Evolutionary conservation across 306 rosid genomes (phyloP).

Genomic region (Acmispon strigosus): DNA sequence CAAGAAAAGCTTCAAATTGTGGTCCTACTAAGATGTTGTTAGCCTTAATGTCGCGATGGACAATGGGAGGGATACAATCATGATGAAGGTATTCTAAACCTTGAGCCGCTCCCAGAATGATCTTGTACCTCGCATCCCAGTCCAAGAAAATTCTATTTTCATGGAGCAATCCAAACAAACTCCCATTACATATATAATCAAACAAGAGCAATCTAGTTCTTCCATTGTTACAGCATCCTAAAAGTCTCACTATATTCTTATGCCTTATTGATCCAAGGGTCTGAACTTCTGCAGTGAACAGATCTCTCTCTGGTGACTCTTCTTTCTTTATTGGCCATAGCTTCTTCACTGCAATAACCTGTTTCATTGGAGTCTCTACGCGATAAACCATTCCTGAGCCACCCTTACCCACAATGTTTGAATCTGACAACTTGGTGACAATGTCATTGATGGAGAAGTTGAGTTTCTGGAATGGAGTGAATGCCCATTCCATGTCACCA

Average conservation of each 20-base stretch:
- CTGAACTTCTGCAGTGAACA: conserved; percentile 74
- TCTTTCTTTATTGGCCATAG: conserved; percentile 64
- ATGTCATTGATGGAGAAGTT: conserved; percentile 71
- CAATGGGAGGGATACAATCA: conserved; percentile 82
- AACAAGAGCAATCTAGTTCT: conserved; percentile 74
- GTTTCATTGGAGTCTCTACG: conserved; percentile 82
- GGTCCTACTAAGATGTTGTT: conserved; percentile 89
- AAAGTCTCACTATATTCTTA: conserved; percentile 80
- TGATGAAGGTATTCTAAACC: conserved; percentile 96
- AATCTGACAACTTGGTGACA: conserved; percentile 58
- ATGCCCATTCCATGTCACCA: conserved; percentile 62
- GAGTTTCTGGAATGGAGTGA: conserved; percentile 87
- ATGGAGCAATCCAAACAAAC: conserved; percentile 68
- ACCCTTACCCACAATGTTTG: conserved; percentile 82
- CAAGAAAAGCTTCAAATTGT: conserved; percentile 76
- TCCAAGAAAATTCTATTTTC: conserved; percentile 81
- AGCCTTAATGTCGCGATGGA: conserved; percentile 80
- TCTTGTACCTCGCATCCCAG: conserved; percentile 92
- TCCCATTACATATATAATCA: conserved; percentile 84
- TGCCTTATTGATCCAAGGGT: conserved; percentile 90
- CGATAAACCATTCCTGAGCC: conserved; percentile 85
- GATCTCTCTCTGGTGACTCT: conserved; percentile 62
- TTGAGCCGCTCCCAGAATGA: conserved; percentile 77
- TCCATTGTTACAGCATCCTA: conserved; percentile 81
- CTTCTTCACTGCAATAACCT: conserved; percentile 88